A percentile compares a stretch with the other conserved stretches of the same genome.
phyloP scores from a whole-genome alignment of 805 yeast species.

The Martiniozyma abietophila region DNA sequence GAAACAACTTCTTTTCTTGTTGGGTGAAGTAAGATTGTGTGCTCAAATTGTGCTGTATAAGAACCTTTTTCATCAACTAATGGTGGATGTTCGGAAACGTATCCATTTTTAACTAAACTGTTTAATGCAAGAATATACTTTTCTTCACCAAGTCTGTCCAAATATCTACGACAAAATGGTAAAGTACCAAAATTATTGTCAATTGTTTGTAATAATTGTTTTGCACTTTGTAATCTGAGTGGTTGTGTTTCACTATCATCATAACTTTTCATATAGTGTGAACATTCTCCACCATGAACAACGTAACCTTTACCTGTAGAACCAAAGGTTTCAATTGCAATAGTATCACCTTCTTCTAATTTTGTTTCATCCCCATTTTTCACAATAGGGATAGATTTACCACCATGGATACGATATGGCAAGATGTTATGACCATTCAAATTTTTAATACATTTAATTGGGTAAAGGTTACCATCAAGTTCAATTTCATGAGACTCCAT shows the following conservation, averaged over 20 bases:
- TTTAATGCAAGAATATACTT: slow-evolving; percentile 83
- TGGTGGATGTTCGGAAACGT: slow-evolving; percentile 94
- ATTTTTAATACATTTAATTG: slow-evolving; percentile 83
- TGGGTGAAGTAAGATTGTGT: slow-evolving; percentile 84
- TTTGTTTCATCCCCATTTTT: slow-evolving; percentile 88
- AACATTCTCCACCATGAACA: slow-evolving; percentile 78
- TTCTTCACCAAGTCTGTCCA: slow-evolving; percentile 87
- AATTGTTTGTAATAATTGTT: slow-evolving; percentile 57
- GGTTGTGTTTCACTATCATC: slow-evolving; percentile 43
- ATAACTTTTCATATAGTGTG: slow-evolving; percentile 73
- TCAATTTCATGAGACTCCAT: slow-evolving; percentile 97
- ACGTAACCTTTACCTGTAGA: slow-evolving; percentile 94
- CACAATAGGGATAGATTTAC: slow-evolving; percentile 94
- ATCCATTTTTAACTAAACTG: slow-evolving; percentile 73
- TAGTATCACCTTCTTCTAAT: slow-evolving; percentile 98
- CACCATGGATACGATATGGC: slow-evolving; percentile 81
- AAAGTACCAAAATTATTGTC: slow-evolving; percentile 82
- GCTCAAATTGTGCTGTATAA: slow-evolving; percentile 95
- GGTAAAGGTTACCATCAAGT: slow-evolving; percentile 74
- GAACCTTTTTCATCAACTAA: slow-evolving; percentile 73
- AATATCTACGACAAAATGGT: slow-evolving; percentile 93
- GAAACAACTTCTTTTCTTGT: slow-evolving; percentile 91
- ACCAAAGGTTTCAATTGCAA: slow-evolving; percentile 98
- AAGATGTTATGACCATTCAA: slow-evolving; percentile 91
- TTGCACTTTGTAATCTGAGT: slow-evolving; percentile 56